Conservation (phyloP, 108 stramenopile genomes). For the Aureococcus anophagefferens region DNA sequence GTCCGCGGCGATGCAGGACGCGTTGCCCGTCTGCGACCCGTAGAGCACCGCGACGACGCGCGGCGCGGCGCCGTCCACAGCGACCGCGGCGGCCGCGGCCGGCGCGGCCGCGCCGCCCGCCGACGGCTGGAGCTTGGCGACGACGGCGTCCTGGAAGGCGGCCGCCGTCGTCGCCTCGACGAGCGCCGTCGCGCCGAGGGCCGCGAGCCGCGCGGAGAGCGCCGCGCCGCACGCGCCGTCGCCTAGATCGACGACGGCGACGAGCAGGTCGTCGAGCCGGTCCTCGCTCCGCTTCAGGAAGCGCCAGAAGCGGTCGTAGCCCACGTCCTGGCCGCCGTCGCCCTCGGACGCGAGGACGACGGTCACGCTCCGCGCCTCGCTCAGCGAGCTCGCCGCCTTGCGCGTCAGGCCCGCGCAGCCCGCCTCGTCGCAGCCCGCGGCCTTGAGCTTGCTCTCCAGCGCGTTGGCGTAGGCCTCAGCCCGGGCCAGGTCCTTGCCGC, state of each 20-base stretch:
- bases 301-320: background rate
- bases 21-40: constrained; percentile 32
- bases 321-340: background rate
- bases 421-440: no score
- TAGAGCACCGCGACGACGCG: constrained; percentile 7
- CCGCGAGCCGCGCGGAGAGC: background rate
- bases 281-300: background rate
- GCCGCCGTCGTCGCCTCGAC: background rate
- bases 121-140: background rate
- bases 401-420: background rate
- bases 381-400: background rate
- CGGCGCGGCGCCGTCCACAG: no score
- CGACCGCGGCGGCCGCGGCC: background rate
- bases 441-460: no score
- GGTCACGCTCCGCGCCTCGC: background rate
- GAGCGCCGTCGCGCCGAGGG: background rate
- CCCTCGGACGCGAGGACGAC: background rate
- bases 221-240: background rate
- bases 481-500: background rate
- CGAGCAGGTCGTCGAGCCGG: background rate
- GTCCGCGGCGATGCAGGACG: constrained; percentile 24
- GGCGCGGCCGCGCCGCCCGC: background rate
- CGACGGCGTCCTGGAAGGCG: background rate
- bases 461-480: no score
- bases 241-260: background rate